Conservation (phyloP, 176 grass and related monocot species). For the Oryza australiensis region DNA sequence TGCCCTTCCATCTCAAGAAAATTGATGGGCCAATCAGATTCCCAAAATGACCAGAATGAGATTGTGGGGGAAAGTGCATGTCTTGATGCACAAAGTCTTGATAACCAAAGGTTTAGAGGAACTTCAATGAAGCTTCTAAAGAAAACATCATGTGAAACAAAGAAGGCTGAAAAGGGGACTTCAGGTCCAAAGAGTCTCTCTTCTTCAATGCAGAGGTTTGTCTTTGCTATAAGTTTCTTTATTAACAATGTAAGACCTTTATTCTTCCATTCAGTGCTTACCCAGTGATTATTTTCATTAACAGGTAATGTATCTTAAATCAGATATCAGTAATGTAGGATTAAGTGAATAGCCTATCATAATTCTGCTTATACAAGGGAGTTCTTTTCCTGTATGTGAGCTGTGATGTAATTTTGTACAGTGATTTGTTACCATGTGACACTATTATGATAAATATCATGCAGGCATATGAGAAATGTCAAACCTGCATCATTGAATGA, state of each 20-base stretch:
- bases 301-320: slow-evolving; percentile 17
- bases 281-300: slow-evolving; percentile 11
- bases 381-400: slow-evolving; percentile 18
- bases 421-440: slow-evolving; percentile 32
- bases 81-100: slow-evolving; percentile 49
- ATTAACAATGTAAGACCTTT: slow-evolving; percentile 2
- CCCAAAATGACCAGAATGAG: slow-evolving; percentile 37
- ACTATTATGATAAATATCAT: slow-evolving; percentile 30
- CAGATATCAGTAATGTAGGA: not conserved
- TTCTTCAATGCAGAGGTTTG: slow-evolving; percentile 48
- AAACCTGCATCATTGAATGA: slow-evolving; percentile 45
- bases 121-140: slow-evolving; percentile 34
- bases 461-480: slow-evolving; percentile 55
- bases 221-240: slow-evolving; percentile 25
- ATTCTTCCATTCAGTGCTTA: slow-evolving; percentile 21
- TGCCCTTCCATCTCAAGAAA: slow-evolving; percentile 52
- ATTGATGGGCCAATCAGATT: slow-evolving; percentile 24
- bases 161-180: slow-evolving; percentile 41
- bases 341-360: not conserved
- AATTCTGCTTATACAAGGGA: slow-evolving; percentile 2
- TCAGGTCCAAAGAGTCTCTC: slow-evolving; percentile 44
- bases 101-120: slow-evolving; percentile 34
- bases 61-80: slow-evolving; percentile 41
- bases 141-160: slow-evolving; percentile 33
- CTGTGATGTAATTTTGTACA: not conserved